These are phyloP conservation scores for Pseudopithomyces maydicus DNA, from an alignment of 2,329 filamentous ascomycete genomes.

Conservation along the genomic window DNA sequence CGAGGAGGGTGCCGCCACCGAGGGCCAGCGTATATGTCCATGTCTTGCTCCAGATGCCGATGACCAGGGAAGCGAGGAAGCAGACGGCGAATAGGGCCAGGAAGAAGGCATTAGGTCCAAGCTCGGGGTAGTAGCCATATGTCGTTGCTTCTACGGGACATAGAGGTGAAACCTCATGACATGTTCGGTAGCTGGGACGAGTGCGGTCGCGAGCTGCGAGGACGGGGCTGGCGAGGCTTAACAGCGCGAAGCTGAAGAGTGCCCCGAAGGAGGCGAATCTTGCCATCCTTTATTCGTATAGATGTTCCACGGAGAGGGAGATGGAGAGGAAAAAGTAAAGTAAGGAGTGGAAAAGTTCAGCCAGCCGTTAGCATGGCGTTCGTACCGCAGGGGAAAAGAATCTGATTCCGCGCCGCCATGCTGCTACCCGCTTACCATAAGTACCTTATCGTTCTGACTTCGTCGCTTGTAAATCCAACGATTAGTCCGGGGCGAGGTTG, in stretches of 20 bases:
- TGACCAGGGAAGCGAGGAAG: constrained; percentile 51
- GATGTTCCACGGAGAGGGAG: neutral
- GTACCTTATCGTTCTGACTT: neutral
- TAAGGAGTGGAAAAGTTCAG: neutral
- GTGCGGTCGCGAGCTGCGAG: constrained; percentile 1
- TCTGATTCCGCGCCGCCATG: neutral
- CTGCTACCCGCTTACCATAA: neutral
- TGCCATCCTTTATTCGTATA: neutral
- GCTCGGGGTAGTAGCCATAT: constrained; percentile 58
- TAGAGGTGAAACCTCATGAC: constrained; percentile 7
- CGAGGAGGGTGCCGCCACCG: constrained; percentile 53
- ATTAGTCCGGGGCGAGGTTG: neutral
- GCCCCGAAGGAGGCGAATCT: neutral
- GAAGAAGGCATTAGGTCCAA: constrained; percentile 58
- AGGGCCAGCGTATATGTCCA: constrained; percentile 59
- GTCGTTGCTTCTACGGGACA: constrained; percentile 54
- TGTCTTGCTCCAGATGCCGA: constrained; percentile 57
- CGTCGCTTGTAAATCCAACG: neutral
- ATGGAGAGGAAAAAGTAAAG: neutral
- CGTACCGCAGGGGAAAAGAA: neutral
- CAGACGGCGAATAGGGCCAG: constrained; percentile 55
- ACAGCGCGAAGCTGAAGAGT: neutral
- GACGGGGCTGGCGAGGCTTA: neutral
- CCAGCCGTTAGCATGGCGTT: neutral
- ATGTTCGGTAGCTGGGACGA: constrained; percentile 3